Base-by-base conservation (phyloP, 805 yeast species). In the Lachancea quebecensis region DNA sequence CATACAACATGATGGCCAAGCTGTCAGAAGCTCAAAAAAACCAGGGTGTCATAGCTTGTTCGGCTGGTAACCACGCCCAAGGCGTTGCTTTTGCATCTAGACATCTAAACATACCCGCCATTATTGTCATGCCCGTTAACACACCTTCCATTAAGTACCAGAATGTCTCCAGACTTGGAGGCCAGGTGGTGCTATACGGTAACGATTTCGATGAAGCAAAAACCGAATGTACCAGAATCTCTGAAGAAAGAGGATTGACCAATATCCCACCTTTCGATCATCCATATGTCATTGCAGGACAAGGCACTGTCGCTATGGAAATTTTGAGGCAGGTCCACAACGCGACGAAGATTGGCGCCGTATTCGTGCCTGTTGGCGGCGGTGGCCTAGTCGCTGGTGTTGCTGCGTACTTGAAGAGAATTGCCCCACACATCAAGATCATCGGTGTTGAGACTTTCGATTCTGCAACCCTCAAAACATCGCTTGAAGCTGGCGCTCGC, bases 11-110 rank as follows among this genome's bases (percentile, higher is more conserved):
- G 95, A 85, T 93, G 56, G 95, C 98, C 31, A 86, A 91, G 57
- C 67, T 93, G 41, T 79, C 81, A 43, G 67, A 77, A n/a, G 43
- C 61, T 7, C 59, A 55, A 75, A 81, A 55, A 75, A 82, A 51
- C 56, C 87, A 63, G 72, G 99, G 99, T 56, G 97, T 93, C 45
- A 85, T 95, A 61, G 97, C 98, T 0, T 93, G 98, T 59, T 88
- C 97, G 28, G 99, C 99, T 3, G 99, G 99, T 31, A 93, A 93
- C 66, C 99, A 93, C 58, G 99, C 99, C 1, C 99, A 93, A 64
- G 99, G 99, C 54, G 98, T 93, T 11, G 99, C 99, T 0, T 91
- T 68, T 62, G 84, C 95, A 17, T 96, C 98, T 3, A 80, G 79
- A 49, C 79, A 82, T 48, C 71, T 93, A 59, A 83, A 82, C 25